Evolutionary conservation across 2,329 filamentous ascomycete genomes (phyloP).

Genomic region (Cladosporium oxysporum): DNA sequence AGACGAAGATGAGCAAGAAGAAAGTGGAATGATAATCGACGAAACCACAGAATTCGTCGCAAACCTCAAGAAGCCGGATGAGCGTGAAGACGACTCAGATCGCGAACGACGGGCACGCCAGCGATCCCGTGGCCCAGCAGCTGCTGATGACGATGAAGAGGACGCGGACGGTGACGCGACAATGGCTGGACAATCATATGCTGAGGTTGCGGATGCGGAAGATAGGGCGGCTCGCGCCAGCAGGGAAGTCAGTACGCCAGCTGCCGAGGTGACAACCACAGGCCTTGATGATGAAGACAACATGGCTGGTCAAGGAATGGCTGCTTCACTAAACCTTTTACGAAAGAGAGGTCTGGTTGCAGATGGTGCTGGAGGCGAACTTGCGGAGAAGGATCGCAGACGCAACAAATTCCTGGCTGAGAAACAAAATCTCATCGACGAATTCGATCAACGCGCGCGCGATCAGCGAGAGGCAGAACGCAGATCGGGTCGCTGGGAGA

Average conservation of each 20-base stretch:
- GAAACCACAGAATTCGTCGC: constrained; percentile 95
- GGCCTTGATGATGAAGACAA: constrained; percentile 85
- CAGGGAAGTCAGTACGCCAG: constrained; percentile 45
- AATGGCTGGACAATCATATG: constrained; percentile 36
- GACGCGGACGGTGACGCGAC: constrained; percentile 49
- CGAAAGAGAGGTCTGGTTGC: constrained; percentile 81
- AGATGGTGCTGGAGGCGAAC: constrained; percentile 57
- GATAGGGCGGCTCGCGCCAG: constrained; percentile 43
- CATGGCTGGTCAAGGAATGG: constrained; percentile 70
- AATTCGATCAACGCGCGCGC: constrained; percentile 77
- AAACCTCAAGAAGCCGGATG: constrained; percentile 69
- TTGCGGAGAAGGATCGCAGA: constrained; percentile 55
- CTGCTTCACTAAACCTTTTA: constrained; percentile 78
- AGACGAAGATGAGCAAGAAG: constrained; percentile 56
- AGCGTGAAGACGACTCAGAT: constrained; percentile 49
- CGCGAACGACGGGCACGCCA: constrained; percentile 33
- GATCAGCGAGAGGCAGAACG: constrained; percentile 87
- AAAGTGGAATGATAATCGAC: constrained; percentile 81
- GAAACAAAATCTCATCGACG: constrained; percentile 73
- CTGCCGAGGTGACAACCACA: constrained; percentile 58
- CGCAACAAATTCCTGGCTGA: constrained; percentile 78
- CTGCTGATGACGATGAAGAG: constrained; percentile 38
- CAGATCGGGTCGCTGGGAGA: constrained; percentile 74
- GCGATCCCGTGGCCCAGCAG: constrained; percentile 9
- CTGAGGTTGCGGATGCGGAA: constrained; percentile 50